A percentile compares a stretch with the other conserved stretches of the same genome.
Evolutionary conservation across 2,329 filamentous ascomycete genomes (phyloP).

Genomic region (Alternaria rosae): DNA sequence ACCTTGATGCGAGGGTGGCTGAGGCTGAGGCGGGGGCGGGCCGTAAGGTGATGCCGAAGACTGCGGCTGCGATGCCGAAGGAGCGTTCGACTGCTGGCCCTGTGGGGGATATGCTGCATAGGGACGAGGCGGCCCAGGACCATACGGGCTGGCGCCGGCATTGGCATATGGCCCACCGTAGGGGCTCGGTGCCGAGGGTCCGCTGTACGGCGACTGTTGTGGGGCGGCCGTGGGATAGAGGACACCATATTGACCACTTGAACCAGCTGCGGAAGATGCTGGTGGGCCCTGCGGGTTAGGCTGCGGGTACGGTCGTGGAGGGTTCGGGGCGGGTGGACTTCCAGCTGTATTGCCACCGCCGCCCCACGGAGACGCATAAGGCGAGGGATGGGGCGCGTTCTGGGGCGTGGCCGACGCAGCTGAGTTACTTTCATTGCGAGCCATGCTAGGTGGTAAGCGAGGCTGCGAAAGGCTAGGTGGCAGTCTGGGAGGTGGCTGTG

Average conservation of each 20-base stretch:
- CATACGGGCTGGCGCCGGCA: conserved; percentile 41
- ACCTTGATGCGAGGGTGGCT: conserved; percentile 12
- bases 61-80: conserved; percentile 18
- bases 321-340: conserved; percentile 33
- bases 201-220: conserved; percentile 29
- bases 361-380: conserved; percentile 49
- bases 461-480: conserved; percentile 39
- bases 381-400: conserved; percentile 37
- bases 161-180: conserved; percentile 43
- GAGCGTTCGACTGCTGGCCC: conserved; percentile 26
- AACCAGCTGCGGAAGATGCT: conserved; percentile 26
- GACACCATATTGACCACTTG: conserved; percentile 46
- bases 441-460: conserved; percentile 49
- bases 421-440: conserved; percentile 35
- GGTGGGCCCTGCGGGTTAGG: conserved; percentile 37
- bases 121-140: conserved; percentile 28
- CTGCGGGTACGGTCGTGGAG: conserved; percentile 42
- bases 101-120: conserved; percentile 39
- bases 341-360: conserved; percentile 40
- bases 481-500: conserved; percentile 38
- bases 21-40: conserved; percentile 18
- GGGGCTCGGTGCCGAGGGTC: conserved; percentile 28
- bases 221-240: conserved; percentile 43
- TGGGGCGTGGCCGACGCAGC: conserved; percentile 35
- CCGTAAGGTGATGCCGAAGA: conserved; percentile 17